phyloP scores from a whole-genome alignment of 2,329 filamentous ascomycete genomes.

The Aurifilum marmelostoma region DNA sequence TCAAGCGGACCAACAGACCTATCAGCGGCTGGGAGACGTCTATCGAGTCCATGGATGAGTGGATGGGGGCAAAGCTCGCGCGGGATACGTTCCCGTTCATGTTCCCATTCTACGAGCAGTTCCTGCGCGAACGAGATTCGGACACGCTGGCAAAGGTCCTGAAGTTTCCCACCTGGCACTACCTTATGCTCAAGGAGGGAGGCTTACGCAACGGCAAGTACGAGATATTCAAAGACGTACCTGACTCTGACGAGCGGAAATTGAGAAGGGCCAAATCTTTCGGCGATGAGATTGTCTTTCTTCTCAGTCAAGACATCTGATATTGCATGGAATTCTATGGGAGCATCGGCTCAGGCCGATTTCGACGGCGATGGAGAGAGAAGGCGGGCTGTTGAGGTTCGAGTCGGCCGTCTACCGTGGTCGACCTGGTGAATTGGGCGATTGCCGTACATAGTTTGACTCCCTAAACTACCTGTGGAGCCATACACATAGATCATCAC shows the following conservation, averaged over 20 bases:
- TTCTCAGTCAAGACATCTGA: not conserved
- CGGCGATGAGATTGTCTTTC: not conserved
- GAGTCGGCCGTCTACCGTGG: too few relatives aligned
- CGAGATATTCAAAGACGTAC: not conserved
- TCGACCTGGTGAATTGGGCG: too few relatives aligned
- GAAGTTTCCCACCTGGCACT: not conserved
- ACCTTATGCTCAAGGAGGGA: not conserved
- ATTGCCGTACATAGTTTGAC: too few relatives aligned
- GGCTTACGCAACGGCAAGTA: not conserved
- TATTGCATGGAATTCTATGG: not conserved
- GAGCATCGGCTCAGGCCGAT: too few relatives aligned
- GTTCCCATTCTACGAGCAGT: conserved; percentile 11
- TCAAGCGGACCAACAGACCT: not conserved
- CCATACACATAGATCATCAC: too few relatives aligned
- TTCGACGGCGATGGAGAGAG: not conserved
- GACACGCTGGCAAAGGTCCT: not conserved
- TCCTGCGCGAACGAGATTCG: not conserved
- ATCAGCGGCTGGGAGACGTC: not conserved
- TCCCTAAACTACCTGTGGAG: too few relatives aligned
- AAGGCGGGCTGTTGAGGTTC: not conserved
- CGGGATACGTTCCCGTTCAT: conserved; percentile 12
- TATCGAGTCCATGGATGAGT: conserved; percentile 7
- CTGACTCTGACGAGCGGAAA: not conserved
- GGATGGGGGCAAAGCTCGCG: conserved; percentile 7
- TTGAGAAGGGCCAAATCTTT: not conserved